phyloP scores from a whole-genome alignment of 768 basidiomycete genomes.

The Cyclocybe cylindracea region DNA sequence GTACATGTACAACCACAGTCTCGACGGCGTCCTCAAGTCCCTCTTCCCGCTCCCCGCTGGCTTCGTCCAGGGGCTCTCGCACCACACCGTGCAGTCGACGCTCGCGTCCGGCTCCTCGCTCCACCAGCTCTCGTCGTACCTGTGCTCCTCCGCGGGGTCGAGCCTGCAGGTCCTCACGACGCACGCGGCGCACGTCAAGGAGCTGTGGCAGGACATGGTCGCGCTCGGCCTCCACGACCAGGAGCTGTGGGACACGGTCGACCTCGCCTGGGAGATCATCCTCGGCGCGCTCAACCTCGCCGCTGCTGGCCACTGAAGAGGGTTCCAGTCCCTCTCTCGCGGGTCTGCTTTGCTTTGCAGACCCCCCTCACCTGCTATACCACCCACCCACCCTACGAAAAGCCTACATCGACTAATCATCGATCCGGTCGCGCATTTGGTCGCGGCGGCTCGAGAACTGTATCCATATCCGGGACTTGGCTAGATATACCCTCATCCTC shows the following conservation, averaged over 20 bases:
- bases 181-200: slow-evolving; percentile 71
- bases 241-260: slow-evolving; percentile 76
- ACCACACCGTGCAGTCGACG: slow-evolving; percentile 41
- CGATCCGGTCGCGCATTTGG: slow-evolving; percentile 10
- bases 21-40: slow-evolving; percentile 55
- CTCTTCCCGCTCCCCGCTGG: slow-evolving; percentile 60
- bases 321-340: not conserved
- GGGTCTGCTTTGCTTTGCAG: not conserved
- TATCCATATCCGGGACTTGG: slow-evolving; percentile 12
- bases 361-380: slow-evolving; percentile 1
- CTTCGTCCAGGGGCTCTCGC: slow-evolving; percentile 45
- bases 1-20: slow-evolving; percentile 70
- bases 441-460: slow-evolving; percentile 11
- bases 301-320: slow-evolving; percentile 33
- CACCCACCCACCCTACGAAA: slow-evolving; percentile 6
- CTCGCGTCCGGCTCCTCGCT: slow-evolving; percentile 52
- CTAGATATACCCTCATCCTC: slow-evolving; percentile 16
- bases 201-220: slow-evolving; percentile 79
- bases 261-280: slow-evolving; percentile 80
- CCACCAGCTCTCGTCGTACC: slow-evolving; percentile 55
- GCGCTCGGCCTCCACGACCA: slow-evolving; percentile 72
- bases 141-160: slow-evolving; percentile 46
- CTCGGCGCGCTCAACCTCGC: slow-evolving; percentile 55
- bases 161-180: slow-evolving; percentile 46
- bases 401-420: slow-evolving; percentile 7